phyloP scores from a whole-genome alignment of 108 stramenopile species.

The Fistulifera solaris region DNA sequence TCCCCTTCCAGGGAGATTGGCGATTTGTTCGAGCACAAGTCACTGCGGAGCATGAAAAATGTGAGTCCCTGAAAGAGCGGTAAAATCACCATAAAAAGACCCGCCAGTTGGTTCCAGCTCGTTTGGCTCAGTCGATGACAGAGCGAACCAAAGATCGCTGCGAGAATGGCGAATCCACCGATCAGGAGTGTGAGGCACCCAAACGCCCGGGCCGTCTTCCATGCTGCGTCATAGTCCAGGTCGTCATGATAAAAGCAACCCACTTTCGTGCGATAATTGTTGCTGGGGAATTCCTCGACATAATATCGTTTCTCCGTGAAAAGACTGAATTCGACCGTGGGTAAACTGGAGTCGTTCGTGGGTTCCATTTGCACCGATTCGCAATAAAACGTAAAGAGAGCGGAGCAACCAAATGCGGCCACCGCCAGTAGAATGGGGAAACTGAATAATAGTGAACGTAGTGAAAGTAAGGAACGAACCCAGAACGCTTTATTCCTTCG shows the following conservation, averaged over 20 bases:
- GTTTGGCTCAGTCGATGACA: no score
- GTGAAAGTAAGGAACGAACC: no score
- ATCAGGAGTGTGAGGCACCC: not conserved
- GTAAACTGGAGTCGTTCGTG: no score
- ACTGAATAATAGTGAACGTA: no score
- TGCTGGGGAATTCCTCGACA: no score
- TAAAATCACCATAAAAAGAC: constrained; percentile 8
- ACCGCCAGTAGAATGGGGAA: not conserved
- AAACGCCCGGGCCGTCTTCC: constrained; percentile 5
- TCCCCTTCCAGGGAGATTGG: no score
- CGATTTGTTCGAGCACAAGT: constrained; percentile 18
- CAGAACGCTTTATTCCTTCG: no score
- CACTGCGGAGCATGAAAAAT: constrained; percentile 11
- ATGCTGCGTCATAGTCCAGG: constrained; percentile 5
- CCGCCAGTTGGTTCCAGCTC: constrained; percentile 3
- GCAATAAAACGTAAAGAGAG: not conserved
- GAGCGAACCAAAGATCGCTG: not conserved
- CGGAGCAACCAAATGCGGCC: not conserved
- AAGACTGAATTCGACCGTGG: no score
- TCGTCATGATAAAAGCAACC: no score
- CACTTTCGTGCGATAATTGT: no score
- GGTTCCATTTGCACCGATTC: no score
- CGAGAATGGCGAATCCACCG: not conserved
- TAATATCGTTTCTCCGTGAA: no score
- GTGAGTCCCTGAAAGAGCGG: constrained; percentile 21